phyloP scores from a whole-genome alignment of 1,139 yeast species.

The Kodamaea arcana region DNA sequence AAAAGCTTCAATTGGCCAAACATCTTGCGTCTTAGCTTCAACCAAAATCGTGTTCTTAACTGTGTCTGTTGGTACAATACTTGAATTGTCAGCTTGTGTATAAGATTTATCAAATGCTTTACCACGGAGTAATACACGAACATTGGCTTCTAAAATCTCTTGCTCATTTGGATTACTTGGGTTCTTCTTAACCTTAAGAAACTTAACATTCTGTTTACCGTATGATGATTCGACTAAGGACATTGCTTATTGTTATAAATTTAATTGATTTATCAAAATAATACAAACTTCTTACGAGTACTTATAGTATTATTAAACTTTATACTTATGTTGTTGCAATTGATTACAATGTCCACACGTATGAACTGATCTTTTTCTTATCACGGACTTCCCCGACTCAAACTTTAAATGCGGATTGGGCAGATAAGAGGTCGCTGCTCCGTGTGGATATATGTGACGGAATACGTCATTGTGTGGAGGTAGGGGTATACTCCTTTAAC shows the following conservation, averaged over 20 bases:
- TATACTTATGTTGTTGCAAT: too few species aligned
- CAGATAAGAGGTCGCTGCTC: background rate
- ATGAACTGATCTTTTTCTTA: too few species aligned
- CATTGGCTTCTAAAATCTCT: constrained; percentile 82
- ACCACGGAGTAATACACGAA: constrained; percentile 70
- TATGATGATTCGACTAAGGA: constrained; percentile 48
- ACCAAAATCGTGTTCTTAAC: constrained; percentile 83
- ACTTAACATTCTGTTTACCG: constrained; percentile 90
- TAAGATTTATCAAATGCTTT: constrained; percentile 65
- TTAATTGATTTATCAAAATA: too few species aligned
- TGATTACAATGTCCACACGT: too few species aligned
- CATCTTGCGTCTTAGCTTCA: constrained; percentile 75
- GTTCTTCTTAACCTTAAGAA: constrained; percentile 80
- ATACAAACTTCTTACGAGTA: too few species aligned
- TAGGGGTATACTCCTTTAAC: too few species aligned
- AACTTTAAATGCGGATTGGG: background rate
- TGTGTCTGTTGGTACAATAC: constrained; percentile 93
- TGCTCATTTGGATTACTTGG: constrained; percentile 65
- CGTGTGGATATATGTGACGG: too few species aligned
- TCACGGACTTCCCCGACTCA: background rate
- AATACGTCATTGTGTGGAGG: too few species aligned
- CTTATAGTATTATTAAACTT: too few species aligned
- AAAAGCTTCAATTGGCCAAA: constrained; percentile 87
- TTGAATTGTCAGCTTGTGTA: constrained; percentile 80
- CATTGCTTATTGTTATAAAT: constrained; percentile 9